Evolutionary conservation across 2,329 filamentous ascomycete genomes (phyloP), one percentile per base, ranked within the genome.

Genomic region (Aspergillus sp.): DNA sequence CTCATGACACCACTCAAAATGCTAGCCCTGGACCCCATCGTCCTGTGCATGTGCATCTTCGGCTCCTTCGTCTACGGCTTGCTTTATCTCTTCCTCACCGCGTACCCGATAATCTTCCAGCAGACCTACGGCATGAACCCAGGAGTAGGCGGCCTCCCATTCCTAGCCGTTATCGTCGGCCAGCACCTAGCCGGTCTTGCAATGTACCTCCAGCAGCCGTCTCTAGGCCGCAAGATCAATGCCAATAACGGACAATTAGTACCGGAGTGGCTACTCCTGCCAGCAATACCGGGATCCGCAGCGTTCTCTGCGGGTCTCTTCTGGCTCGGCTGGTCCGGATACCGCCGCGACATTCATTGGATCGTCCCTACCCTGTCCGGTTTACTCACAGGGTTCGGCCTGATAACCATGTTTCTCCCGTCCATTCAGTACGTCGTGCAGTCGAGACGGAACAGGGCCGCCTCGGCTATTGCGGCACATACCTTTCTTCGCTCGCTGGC

Each of bases 341-440:
- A 71, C 45, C 67, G 58, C 40, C 54, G 62, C 3, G 62, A 53
- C 2, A 68, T 74, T 46, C 73, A 75, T 51, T 80, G 77, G 77
- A 70, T 75, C 19, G 68, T 75, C 2, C 75, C 77, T 3, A 75
- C 74, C 6, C 58, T 77, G 13, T 75, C 75, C 0, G 74, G 74
- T 1, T 66, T 72, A 6, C 73, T 80, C 50, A 79, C 80, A 13
- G 79, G 79, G 3, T 78, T 77, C 34, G 79, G 79, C 24, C 77
- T 81, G 68, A 76, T 9, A 77, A 80, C 47, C 80, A 81, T 65
- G 73, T 81, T 59, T 77, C 79, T 81, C 51, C 79, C 79, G 58
- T 39, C 44, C 2, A 34, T 34, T 2, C 40, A 51, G 20, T 15
- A 51, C 44, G 24, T 59, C 27, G 27, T 30, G 8, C 27, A 6